phyloP scores from a whole-genome alignment of 257 asterid genomes.

The Ajuga chamaepitys region DNA sequence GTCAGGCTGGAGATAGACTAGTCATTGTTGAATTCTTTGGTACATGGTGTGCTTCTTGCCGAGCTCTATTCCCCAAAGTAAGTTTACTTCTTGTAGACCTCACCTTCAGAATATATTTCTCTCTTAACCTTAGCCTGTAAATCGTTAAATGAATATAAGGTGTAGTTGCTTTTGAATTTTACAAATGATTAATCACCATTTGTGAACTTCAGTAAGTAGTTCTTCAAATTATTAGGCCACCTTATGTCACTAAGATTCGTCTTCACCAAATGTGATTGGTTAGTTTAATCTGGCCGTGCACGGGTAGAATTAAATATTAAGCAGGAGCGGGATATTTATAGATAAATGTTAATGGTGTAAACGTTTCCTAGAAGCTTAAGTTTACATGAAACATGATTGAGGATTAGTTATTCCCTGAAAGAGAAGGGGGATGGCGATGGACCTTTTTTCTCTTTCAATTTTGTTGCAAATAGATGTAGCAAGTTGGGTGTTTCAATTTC shows the following conservation, averaged over 20 bases:
- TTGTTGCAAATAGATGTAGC: no score
- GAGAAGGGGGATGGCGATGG: neutral
- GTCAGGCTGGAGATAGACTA: slow-evolving; percentile 73
- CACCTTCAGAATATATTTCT: no score
- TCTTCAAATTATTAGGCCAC: neutral
- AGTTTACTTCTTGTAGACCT: neutral
- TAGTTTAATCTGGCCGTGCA: neutral
- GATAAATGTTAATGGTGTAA: neutral
- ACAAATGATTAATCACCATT: neutral
- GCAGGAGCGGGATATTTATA: neutral
- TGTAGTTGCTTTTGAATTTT: neutral
- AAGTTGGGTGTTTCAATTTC: no score
- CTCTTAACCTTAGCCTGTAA: neutral
- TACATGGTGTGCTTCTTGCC: slow-evolving; percentile 88
- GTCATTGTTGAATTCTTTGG: slow-evolving; percentile 75
- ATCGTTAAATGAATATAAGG: neutral
- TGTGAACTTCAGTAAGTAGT: no score
- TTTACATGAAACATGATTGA: neutral
- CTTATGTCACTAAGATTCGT: neutral
- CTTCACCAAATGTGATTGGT: no score
- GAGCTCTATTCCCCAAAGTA: slow-evolving; percentile 78
- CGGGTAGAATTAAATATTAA: neutral
- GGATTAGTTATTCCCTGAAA: neutral
- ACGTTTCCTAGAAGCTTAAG: neutral
- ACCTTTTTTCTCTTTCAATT: no score